These are phyloP conservation scores for Ulmus americana DNA, from an alignment of 331 rosid species.

Conservation along the genomic window DNA sequence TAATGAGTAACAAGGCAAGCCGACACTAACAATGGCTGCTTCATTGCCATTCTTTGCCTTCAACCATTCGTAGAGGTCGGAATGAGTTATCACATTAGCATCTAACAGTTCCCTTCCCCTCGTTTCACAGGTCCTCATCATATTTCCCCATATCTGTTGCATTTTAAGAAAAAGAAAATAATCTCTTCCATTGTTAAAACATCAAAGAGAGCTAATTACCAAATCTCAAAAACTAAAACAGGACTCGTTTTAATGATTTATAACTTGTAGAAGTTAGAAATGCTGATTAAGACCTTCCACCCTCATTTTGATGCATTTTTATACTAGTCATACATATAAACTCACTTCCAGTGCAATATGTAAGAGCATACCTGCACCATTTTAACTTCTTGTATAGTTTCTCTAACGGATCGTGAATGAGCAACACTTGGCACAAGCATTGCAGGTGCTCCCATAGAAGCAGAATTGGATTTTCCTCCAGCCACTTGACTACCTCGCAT, in stretches of 20 bases:
- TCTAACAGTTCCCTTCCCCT: slow-evolving; percentile 69
- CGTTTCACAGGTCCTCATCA: slow-evolving; percentile 58
- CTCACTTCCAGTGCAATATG: not conserved
- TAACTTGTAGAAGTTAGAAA: not conserved
- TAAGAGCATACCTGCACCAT: slow-evolving; percentile 63
- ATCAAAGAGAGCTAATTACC: not conserved
- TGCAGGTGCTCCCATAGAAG: slow-evolving; percentile 61
- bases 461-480: slow-evolving; percentile 29
- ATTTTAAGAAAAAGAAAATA: slow-evolving; percentile 6
- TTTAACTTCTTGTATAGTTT: slow-evolving; percentile 75
- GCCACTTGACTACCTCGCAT: slow-evolving; percentile 30
- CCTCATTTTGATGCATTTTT: no score
- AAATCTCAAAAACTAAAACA: not conserved
- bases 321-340: no score
- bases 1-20: slow-evolving; percentile 72
- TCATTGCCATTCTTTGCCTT: slow-evolving; percentile 44
- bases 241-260: not conserved
- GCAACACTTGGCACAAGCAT: slow-evolving; percentile 61
- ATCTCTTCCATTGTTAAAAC: not conserved
- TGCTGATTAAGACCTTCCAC: no score
- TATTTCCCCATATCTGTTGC: slow-evolving; percentile 65
- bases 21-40: slow-evolving; percentile 43
- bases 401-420: slow-evolving; percentile 62
- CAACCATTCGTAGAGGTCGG: slow-evolving; percentile 57
- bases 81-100: slow-evolving; percentile 36